phyloP scores from a whole-genome alignment of 257 asterid genomes.

The Salvia splendens region DNA sequence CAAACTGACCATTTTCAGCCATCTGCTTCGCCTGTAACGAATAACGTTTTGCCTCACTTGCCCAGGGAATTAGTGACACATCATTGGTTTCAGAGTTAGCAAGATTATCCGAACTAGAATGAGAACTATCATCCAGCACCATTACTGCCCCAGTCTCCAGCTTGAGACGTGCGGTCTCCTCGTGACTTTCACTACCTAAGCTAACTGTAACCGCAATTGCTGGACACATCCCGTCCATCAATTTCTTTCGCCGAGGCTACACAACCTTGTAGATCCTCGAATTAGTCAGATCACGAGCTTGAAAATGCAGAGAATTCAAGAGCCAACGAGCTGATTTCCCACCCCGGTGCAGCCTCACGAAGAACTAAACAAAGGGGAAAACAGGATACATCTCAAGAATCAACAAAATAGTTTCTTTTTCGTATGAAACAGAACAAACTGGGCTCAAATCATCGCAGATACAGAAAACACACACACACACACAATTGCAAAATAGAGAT shows the following conservation, averaged over 20 bases:
- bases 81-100: constrained; percentile 28
- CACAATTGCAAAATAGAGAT: constrained; percentile 15
- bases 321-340: constrained; percentile 14
- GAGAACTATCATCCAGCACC: constrained; percentile 40
- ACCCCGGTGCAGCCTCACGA: constrained; percentile 21
- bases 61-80: constrained; percentile 20
- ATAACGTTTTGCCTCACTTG: constrained; percentile 29
- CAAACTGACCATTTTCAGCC: constrained; percentile 29
- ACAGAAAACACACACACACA: constrained; percentile 15
- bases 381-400: constrained; percentile 30
- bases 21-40: constrained; percentile 25
- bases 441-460: constrained; percentile 14
- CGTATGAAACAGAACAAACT: constrained; percentile 26
- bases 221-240: constrained; percentile 87
- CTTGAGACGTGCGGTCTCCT: constrained; percentile 67
- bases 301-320: constrained; percentile 24
- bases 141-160: constrained; percentile 64
- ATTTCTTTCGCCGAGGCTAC: constrained; percentile 28
- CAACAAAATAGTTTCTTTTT: constrained; percentile 14
- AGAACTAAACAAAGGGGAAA: constrained; percentile 30
- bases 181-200: constrained; percentile 60
- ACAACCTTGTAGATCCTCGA: constrained; percentile 21
- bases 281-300: constrained; percentile 27
- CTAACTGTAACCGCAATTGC: constrained; percentile 59
- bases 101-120: constrained; percentile 39